Conservation (phyloP, 306 rosid species). For the Malus fusca region DNA sequence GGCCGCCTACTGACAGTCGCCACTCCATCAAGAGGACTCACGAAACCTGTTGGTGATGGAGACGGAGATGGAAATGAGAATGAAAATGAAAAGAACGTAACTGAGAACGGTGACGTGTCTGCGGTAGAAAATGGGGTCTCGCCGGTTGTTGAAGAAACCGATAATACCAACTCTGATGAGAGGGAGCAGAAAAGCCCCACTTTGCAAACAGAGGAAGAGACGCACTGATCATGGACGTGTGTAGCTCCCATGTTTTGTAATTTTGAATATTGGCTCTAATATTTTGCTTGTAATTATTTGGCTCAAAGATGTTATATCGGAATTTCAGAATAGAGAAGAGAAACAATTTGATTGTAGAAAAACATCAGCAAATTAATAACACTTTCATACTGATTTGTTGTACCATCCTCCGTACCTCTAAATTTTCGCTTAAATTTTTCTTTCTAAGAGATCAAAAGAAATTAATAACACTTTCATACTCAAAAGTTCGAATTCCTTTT, state of each 20-base stretch:
- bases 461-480: too few species aligned
- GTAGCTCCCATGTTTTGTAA: neutral
- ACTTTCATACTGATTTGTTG: neutral
- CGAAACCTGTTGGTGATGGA: slow-evolving; percentile 44
- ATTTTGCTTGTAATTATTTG: slow-evolving; percentile 13
- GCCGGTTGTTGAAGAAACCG: slow-evolving; percentile 32
- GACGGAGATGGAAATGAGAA: slow-evolving; percentile 37
- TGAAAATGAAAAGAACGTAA: slow-evolving; percentile 20
- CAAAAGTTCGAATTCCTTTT: too few species aligned
- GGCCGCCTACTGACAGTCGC: slow-evolving; percentile 56
- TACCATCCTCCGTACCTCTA: neutral
- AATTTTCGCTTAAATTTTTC: neutral
- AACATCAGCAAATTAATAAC: neutral
- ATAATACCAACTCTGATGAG: slow-evolving; percentile 23
- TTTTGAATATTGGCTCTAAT: neutral
- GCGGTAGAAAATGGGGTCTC: slow-evolving; percentile 55
- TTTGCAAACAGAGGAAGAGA: slow-evolving; percentile 26
- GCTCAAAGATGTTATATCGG: neutral
- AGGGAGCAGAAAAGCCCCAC: slow-evolving; percentile 26
- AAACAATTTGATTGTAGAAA: slow-evolving; percentile 1
- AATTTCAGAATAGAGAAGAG: slow-evolving; percentile 5
- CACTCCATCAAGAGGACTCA: slow-evolving; percentile 64
- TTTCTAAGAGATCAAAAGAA: neutral
- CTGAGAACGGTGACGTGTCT: slow-evolving; percentile 56
- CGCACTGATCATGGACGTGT: slow-evolving; percentile 13